Base-by-base conservation (phyloP, 164 flowering plant species). In the Vitis amurensis region DNA sequence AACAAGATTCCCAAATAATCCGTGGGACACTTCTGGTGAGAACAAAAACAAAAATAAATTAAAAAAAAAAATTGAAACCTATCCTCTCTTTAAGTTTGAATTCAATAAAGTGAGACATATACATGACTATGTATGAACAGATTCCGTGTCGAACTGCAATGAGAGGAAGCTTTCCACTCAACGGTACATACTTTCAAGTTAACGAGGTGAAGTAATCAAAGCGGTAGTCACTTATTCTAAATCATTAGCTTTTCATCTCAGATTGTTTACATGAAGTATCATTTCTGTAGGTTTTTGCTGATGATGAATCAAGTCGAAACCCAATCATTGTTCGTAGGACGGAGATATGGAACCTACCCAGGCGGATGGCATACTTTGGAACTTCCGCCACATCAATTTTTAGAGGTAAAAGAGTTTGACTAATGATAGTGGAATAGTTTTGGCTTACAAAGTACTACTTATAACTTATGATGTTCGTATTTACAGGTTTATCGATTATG, bases 21-120 rank as follows among this genome's bases (percentile, higher is more conserved):
- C 71, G 78, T 31, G 89, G 85, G 64, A 87, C 91, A 68, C 59
- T 87, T 66, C 67, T 87, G 89, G 91, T 84, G 61, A 76, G 86
- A 17, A 31, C 44, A 57, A 52, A 53, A 59, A 44, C 11, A 3
- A 27, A n/a, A 8, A 49, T 0, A 49, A 13, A 27, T 60, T 12
- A 4, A 23, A 23, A 23, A 23, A 17, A 17, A 17, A 17, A 17
- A 1, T 23, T 23, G 27, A 23, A 53, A 16, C 12, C 11, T 8
- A 5, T 9, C 27, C 13, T 59, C 9, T 15, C 0, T 8, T 4
- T 37, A 37, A 37, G 44, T 37, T 37, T 2, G 44, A 37, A 37
- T 37, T 37, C 44, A 27, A 19, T 5, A 8, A 37, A 13, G 10
- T 10, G 12, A 13, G 19, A 5, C 10, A 52, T 6, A 65, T 65